Conservation (phyloP, 805 yeast genomes). For the Candida easanensis region DNA sequence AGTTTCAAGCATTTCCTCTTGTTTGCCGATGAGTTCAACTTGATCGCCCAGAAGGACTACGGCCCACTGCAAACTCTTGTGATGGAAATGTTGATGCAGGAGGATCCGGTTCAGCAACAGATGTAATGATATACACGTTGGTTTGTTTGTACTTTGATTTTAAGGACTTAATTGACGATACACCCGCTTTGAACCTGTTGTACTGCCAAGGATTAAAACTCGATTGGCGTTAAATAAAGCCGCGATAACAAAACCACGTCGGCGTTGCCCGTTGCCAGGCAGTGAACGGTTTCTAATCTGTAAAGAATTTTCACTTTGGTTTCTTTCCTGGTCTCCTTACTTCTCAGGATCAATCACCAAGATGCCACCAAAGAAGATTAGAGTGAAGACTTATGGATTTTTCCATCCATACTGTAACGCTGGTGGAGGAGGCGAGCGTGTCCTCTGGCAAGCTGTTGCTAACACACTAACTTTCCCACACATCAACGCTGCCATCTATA, state of each 20-base stretch:
- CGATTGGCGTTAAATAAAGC: background rate
- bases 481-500: constrained; percentile 67
- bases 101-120: background rate
- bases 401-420: constrained; percentile 96
- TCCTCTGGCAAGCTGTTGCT: constrained; percentile 89
- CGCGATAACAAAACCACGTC: background rate
- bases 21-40: constrained; percentile 78
- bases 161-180: too few species aligned
- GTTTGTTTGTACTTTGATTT: too few species aligned
- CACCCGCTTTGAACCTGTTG: too few species aligned
- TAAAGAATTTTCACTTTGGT: background rate
- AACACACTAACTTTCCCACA: constrained; percentile 53
- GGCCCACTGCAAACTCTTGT: constrained; percentile 92
- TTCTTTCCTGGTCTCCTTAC: background rate
- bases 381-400: constrained; percentile 61
- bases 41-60: constrained; percentile 76
- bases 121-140: too few species aligned
- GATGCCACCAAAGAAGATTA: constrained; percentile 2
- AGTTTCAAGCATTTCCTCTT: constrained; percentile 91
- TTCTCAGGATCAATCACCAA: background rate
- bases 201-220: too few species aligned
- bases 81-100: constrained; percentile 32
- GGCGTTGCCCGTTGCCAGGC: background rate
- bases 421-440: constrained; percentile 98
- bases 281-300: too few species aligned